Conservation (phyloP, 345 rosid genomes). For the Camelina sativa region DNA sequence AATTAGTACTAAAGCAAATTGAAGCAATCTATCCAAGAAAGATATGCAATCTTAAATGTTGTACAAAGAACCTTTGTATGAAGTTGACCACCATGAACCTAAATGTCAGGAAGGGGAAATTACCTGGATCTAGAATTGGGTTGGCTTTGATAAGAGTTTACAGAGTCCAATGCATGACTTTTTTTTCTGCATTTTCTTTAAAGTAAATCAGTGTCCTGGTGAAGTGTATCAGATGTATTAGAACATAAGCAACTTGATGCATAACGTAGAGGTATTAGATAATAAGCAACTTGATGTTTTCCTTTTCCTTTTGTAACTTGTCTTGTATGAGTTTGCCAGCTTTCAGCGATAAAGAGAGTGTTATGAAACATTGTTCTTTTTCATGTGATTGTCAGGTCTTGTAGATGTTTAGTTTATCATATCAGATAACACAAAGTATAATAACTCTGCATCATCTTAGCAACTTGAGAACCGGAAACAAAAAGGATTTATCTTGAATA, state of each 20-base stretch:
- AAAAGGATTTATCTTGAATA: background rate
- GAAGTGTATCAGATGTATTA: conserved; percentile 30
- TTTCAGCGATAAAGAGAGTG: background rate
- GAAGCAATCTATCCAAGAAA: conserved; percentile 35
- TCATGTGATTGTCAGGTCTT: conserved; percentile 24
- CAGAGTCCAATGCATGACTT: conserved; percentile 35
- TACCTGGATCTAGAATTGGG: conserved; percentile 17
- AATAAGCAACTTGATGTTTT: conserved; percentile 31
- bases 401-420: background rate
- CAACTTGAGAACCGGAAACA: conserved; percentile 9
- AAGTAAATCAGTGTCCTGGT: conserved; percentile 29
- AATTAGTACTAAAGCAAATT: conserved; percentile 16
- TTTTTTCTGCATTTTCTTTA: conserved; percentile 8
- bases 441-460: background rate
- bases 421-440: background rate
- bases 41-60: conserved; percentile 31
- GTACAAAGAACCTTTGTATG: conserved; percentile 9
- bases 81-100: conserved; percentile 26
- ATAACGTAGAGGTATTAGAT: conserved; percentile 12
- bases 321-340: background rate
- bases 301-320: background rate
- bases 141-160: conserved; percentile 25
- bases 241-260: conserved; percentile 34
- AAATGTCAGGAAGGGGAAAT: conserved; percentile 20
- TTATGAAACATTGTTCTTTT: conserved; percentile 6